Base-by-base conservation (phyloP, 371 early-diverging fungal genomes). In the Vairimorpha necatrix region DNA sequence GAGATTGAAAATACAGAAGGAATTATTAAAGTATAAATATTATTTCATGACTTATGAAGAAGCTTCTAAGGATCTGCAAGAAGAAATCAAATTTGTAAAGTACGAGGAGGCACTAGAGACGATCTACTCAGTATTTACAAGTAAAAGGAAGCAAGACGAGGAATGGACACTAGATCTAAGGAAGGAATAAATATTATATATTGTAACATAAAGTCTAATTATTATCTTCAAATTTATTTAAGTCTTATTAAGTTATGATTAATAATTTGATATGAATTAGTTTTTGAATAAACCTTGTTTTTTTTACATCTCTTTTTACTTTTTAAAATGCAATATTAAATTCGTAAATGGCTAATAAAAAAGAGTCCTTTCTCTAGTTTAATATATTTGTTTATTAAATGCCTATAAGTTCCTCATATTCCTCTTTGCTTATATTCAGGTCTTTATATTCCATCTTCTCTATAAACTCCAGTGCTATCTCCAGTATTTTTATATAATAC, bases 361-460 rank as follows among this genome's bases (percentile, higher is more conserved):
- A n/a, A n/a, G n/a, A n/a, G n/a, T n/a, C n/a, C n/a, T n/a, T n/a
- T n/a, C n/a, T n/a, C n/a, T n/a, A n/a, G n/a, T n/a, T n/a, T n/a
- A n/a, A 42, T 47, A 14, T 26, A 46, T 20, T 26, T 26, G 47
- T 26, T n/a, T 50, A 50, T n/a, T n/a, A n/a, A n/a, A 4, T 50
- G 14, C 4, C 4, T 50, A 76, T 72, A 24, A 76, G 33, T 26
- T 34, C 20, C n/a, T 76, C 47, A 58, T 71, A 80, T 46, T 80
- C 80, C 0, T 68, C 47, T 58, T 67, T 50, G 18, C 39, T 68
- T 34, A 80, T 73, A 30, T 80, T 80, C 14, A 80, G 33, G 42
- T 71, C 69, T 58, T 72, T 71, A 69, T 62, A 80, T 46, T 80
- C 80, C 68, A 80, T 72, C 66, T 33, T 75, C 47, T 62, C 69